Percentiles rank a stretch among this genome's conserved stretches.
Evolutionary conservation across 805 yeast genomes (phyloP).

Genomic region (Sungouiozyma intestinalis): DNA sequence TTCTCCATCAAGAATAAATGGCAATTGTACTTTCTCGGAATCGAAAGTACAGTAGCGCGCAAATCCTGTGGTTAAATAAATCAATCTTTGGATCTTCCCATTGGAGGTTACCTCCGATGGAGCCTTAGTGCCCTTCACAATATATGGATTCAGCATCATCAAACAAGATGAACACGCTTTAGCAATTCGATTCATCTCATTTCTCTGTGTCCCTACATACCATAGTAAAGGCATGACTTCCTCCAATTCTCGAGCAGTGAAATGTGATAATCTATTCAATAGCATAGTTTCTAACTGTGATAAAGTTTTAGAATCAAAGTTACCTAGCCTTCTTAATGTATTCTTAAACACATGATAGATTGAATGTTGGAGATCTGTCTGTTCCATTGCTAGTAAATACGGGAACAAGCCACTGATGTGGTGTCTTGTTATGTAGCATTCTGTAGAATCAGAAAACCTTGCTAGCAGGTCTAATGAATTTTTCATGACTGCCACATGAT

Average conservation of each 20-base stretch:
- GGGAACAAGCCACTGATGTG: constrained; percentile 60
- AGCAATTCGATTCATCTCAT: constrained; percentile 40
- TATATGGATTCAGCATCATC: constrained; percentile 37
- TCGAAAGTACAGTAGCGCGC: constrained; percentile 57
- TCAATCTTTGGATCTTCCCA: constrained; percentile 41
- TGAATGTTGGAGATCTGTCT: constrained; percentile 34
- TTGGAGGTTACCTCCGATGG: constrained; percentile 25
- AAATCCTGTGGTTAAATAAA: constrained; percentile 58
- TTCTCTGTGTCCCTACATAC: constrained; percentile 39
- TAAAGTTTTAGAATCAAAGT: constrained; percentile 43
- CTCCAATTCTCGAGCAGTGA: constrained; percentile 49
- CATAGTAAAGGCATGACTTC: constrained; percentile 67
- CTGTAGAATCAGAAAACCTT: constrained; percentile 42
- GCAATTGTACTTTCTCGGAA: constrained; percentile 32
- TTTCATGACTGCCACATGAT: neutral
- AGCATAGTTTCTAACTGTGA: constrained; percentile 40
- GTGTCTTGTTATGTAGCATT: constrained; percentile 48
- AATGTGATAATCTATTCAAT: constrained; percentile 48
- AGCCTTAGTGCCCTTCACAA: constrained; percentile 23
- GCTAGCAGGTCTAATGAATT: constrained; percentile 33
- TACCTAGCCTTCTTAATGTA: constrained; percentile 34
- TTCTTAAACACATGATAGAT: constrained; percentile 45
- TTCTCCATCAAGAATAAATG: constrained; percentile 33
- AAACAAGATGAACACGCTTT: constrained; percentile 59
- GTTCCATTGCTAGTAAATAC: constrained; percentile 42